Evolutionary conservation across 139 green algal species (phyloP), one percentile per base, ranked within the genome.

Genomic region (Picochlorum costavermella): DNA sequence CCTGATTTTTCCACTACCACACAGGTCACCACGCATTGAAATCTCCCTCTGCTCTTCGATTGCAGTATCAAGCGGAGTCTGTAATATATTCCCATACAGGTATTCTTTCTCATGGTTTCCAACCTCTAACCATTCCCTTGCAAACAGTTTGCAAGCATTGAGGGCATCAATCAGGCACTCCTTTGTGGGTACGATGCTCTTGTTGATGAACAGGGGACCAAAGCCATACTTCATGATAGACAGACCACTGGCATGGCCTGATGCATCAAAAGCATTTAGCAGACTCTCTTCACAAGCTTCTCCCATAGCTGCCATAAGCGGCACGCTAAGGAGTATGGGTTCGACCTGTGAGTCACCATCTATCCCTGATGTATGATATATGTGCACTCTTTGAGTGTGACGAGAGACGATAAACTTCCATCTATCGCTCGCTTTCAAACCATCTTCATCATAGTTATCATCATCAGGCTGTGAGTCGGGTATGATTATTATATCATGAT

Each of bases 121-220:
- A 65, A 90, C 75, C 81, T 92, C 83, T 6, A 28, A 25, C 87
- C 87, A 94, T 56, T 91, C 87, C 1, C 74, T 55, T 3, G 83
- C 85, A 76, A 92, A 92, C 1, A 71, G 58, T 0, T 46, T 33
- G 1, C 79, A 83, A 28, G 79, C 74, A 10, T 56, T 57, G 64
- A 92, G 50, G 33, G 79, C 74, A 58, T 76, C 67, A 14, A 51
- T 40, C 64, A 92, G 60, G 16, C 16, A 20, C 20, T 40, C 14
- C 20, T 17, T 17, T 28, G 6, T 20, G 0, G 25, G 9, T 1
- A 33, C 28, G 6, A 69, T 14, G 2, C 17, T 29, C 31, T 25
- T 5, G n/a, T 68, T 29, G 31, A 76, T 37, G 4, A 71, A 76
- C 26, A 83, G 67, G 36, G 82, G 63, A 5, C 82, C 82, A 44